A percentile compares a stretch with the other conserved stretches of the same genome.
These are phyloP conservation scores for Papiliotrema fonsecae DNA, from an alignment of 1,284 basidiomycete genomes.

Conservation along the genomic window DNA sequence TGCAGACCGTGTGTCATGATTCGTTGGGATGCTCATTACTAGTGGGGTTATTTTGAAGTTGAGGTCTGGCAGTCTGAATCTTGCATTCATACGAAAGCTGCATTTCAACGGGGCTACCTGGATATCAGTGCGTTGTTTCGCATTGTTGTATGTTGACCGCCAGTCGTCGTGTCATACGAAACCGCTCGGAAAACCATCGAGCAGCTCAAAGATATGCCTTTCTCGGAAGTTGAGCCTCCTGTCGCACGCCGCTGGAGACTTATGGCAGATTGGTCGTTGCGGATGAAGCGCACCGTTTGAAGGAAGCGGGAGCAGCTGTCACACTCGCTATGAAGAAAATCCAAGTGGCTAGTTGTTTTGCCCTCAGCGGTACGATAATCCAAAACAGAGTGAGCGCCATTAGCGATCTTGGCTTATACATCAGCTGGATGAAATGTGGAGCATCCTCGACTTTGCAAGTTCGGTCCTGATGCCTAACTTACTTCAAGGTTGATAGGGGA, in stretches of 20 bases:
- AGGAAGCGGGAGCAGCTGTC: slow-evolving; percentile 31
- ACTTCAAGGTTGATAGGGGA: slow-evolving; percentile 32
- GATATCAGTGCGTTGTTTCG: slow-evolving; percentile 33
- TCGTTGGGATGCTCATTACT: neutral
- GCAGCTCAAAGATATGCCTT: slow-evolving; percentile 28
- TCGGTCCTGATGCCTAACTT: neutral
- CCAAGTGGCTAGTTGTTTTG: slow-evolving; percentile 28
- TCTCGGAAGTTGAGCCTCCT: slow-evolving; percentile 29
- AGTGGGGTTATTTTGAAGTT: slow-evolving; percentile 48
- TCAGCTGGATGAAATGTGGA: slow-evolving; percentile 51
- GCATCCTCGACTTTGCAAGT: slow-evolving; percentile 48
- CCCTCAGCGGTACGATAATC: slow-evolving; percentile 41
- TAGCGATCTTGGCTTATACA: neutral
- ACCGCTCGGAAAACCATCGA: slow-evolving; percentile 23
- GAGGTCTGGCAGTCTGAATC: slow-evolving; percentile 19
- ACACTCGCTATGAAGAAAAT: slow-evolving; percentile 49
- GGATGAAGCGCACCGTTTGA: slow-evolving; percentile 46
- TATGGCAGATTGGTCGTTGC: slow-evolving; percentile 33
- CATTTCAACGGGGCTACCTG: slow-evolving; percentile 30
- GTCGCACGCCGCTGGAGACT: neutral
- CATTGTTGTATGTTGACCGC: neutral
- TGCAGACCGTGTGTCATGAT: slow-evolving; percentile 40
- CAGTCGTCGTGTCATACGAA: slow-evolving; percentile 40
- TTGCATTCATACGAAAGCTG: slow-evolving; percentile 6
- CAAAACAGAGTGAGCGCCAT: slow-evolving; percentile 40